Percentiles rank a stretch among this genome's conserved stretches.
These are phyloP conservation scores for Myriosclerotinia curreyana DNA, from an alignment of 2,329 filamentous ascomycete species.

Conservation along the genomic window DNA sequence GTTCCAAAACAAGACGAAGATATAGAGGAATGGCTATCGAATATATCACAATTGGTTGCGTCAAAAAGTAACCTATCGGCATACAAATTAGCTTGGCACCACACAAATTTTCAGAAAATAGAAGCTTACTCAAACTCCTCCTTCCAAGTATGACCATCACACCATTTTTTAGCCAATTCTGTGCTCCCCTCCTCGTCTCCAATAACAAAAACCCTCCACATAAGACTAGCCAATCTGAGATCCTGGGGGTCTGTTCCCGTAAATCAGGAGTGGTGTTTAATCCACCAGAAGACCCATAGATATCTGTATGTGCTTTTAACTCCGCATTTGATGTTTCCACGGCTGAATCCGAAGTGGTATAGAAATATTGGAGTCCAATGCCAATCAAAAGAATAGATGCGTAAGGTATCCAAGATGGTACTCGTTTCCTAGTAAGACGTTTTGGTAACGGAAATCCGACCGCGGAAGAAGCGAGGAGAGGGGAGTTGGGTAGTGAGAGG, in stretches of 20 bases:
- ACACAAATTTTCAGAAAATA: not conserved
- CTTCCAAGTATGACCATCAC: slow-evolving; percentile 43
- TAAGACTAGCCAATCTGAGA: slow-evolving; percentile 46
- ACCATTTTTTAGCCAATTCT: slow-evolving; percentile 40
- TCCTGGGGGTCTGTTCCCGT: slow-evolving; percentile 41
- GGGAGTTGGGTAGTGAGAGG: slow-evolving; percentile 41
- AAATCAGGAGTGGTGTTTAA: slow-evolving; percentile 41
- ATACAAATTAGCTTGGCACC: slow-evolving; percentile 1
- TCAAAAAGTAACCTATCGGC: slow-evolving; percentile 42
- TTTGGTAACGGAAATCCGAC: slow-evolving; percentile 30
- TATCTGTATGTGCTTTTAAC: slow-evolving; percentile 42
- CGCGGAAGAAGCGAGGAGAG: slow-evolving; percentile 38
- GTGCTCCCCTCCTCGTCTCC: slow-evolving; percentile 42
- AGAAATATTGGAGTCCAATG: slow-evolving; percentile 44
- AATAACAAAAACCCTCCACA: slow-evolving; percentile 43
- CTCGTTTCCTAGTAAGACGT: slow-evolving; percentile 19
- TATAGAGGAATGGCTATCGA: slow-evolving; percentile 43
- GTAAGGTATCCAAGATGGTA: slow-evolving; percentile 41
- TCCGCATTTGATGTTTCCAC: slow-evolving; percentile 41
- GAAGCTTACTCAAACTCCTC: slow-evolving; percentile 45
- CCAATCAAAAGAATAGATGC: slow-evolving; percentile 34
- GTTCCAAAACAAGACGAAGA: slow-evolving; percentile 16
- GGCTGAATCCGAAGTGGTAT: slow-evolving; percentile 40
- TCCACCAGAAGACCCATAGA: slow-evolving; percentile 41
- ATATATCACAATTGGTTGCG: slow-evolving; percentile 45